Evolutionary conservation across 225 moss, liverwort and hornwort species (phyloP), one percentile per base, ranked within the genome.

Genomic region (Rhytidiadelphus loreus): DNA sequence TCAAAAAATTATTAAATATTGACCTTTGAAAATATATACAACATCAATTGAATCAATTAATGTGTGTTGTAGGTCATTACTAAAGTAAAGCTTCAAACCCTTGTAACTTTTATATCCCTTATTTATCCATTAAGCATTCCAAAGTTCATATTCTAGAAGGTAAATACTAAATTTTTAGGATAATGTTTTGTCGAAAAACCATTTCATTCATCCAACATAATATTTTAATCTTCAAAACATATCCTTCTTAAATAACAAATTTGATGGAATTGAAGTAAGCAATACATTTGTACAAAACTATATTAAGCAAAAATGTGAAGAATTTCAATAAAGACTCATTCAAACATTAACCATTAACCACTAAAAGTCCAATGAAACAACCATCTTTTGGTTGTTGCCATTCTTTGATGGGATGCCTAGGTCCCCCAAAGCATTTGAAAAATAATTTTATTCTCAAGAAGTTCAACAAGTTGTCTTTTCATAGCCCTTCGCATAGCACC

Each of bases 351-450:
- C 39, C 13, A 70, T 46, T 46, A 46, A 46, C 46, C 46, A 46
- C 4, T 70, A 41, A 70, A 41, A 41, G 25, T 24, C 4, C 8
- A 70, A 41, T 33, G 25, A 70, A 23, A 41, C 41, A 14, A 70
- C 4, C 3, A 69, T 24, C 24, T 69, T 41, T 41, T 39, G 39
- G 41, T 70, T 41, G 14, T 41, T 25, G 4, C 8, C 13, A n/a
- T 12, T 69, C 8, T 24, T 23, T 69, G 4, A n/a, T 66, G 12
- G 21, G 3, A 0, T 66, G 3, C 0, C 13, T 2, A 39, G 0
- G 24, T 3, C 4, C 2, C 23, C 1, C 13, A 69, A 21, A 41
- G 8, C 8, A 70, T 25, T 43, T 41, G 8, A 26, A 41, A 41
- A 22, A 14, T 24, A 41, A 25, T 39, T 17, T 21, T 39, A 23